phyloP scores from a whole-genome alignment of 345 rosid species.

The Mercurialis annua region DNA sequence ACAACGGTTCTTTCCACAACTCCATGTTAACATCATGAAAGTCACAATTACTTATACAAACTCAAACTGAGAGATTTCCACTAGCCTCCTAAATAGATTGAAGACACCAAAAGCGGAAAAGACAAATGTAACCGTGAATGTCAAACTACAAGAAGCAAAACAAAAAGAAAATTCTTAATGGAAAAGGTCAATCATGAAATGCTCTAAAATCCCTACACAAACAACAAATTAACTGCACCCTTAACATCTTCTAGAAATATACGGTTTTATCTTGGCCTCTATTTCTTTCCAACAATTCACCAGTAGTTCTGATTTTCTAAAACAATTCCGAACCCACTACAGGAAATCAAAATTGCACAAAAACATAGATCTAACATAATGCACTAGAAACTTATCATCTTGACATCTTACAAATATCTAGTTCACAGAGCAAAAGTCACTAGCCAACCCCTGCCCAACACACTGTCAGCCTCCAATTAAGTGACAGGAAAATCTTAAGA shows the following conservation, averaged over 20 bases:
- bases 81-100: neutral
- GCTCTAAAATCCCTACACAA: too few species aligned
- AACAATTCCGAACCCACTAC: neutral
- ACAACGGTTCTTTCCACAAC: neutral
- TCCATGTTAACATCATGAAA: too few species aligned
- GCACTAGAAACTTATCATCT: neutral
- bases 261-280: too few species aligned
- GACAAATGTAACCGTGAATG: neutral
- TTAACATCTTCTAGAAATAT: too few species aligned
- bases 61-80: too few species aligned
- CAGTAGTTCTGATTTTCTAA: neutral
- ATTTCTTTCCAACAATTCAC: neutral
- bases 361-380: neutral
- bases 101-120: neutral
- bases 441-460: neutral
- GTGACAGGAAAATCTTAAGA: neutral
- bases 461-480: neutral
- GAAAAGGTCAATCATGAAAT: too few species aligned
- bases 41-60: too few species aligned
- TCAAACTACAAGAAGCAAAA: neutral
- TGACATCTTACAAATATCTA: neutral
- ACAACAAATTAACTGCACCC: too few species aligned
- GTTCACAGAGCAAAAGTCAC: neutral
- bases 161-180: neutral
- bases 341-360: neutral